Percentiles rank a stretch among this genome's conserved stretches.
These are phyloP conservation scores for Neurospora sp. DNA, from an alignment of 495 filamentous ascomycete genomes.

Conservation along the genomic window DNA sequence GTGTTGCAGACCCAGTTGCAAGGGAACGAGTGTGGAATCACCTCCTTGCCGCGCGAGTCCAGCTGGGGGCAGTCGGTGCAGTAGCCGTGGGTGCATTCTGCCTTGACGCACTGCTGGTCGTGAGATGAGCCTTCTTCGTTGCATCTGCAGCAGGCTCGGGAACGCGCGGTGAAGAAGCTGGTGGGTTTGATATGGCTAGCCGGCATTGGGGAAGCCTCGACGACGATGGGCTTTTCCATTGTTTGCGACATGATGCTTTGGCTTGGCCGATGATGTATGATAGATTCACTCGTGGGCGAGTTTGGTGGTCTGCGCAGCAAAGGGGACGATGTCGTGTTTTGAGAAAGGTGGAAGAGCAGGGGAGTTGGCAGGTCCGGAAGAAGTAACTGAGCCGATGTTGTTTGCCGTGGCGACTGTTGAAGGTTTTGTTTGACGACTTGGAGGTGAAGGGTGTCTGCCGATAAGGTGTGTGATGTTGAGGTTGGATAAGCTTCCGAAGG, in stretches of 20 bases:
- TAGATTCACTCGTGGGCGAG: not conserved
- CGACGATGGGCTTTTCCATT: not conserved
- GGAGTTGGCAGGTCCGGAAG: not conserved
- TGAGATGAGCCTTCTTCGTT: not conserved
- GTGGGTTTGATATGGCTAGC: slow-evolving; percentile 8
- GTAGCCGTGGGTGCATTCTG: slow-evolving; percentile 6
- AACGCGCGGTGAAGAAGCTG: slow-evolving; percentile 7
- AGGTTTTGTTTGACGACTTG: not conserved
- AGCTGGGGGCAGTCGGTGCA: slow-evolving; percentile 7
- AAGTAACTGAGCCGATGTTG: not conserved
- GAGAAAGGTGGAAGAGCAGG: not conserved
- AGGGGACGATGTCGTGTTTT: not conserved
- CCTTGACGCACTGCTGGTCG: not conserved
- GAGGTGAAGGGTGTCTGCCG: not conserved
- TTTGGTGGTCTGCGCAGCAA: not conserved
- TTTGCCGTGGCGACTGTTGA: not conserved
- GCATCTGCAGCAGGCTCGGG: slow-evolving; percentile 12
- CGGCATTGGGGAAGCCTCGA: slow-evolving; percentile 4
- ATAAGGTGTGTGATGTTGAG: not conserved
- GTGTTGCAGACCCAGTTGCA: slow-evolving; percentile 21
- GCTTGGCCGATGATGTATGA: not conserved
- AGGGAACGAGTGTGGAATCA: slow-evolving; percentile 16
- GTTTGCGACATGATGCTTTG: not conserved
- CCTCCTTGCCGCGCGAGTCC: slow-evolving; percentile 3
- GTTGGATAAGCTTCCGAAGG: not conserved